phyloP scores from a whole-genome alignment of 352 stramenopile species.

The Pythium guiyangense region DNA sequence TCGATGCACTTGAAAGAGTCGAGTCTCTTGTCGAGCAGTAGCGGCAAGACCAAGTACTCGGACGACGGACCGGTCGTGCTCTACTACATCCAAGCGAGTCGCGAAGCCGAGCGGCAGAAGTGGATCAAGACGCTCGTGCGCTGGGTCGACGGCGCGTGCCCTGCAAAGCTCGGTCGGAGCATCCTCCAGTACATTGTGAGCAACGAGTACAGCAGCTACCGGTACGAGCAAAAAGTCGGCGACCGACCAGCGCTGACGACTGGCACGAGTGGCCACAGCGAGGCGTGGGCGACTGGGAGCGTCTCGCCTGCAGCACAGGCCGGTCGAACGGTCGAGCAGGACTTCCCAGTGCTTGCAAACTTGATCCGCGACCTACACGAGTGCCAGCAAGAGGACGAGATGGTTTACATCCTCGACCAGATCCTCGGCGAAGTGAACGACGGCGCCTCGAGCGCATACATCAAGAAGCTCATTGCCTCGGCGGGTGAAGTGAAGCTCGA shows the following conservation, averaged over 20 bases:
- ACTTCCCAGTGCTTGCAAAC: constrained; percentile 68
- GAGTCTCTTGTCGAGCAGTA: constrained; percentile 26
- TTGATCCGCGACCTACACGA: constrained; percentile 76
- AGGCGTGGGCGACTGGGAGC: neutral
- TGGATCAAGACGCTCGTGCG: constrained; percentile 69
- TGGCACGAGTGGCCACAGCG: constrained; percentile 8
- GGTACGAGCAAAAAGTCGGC: constrained; percentile 59
- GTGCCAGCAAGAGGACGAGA: constrained; percentile 65
- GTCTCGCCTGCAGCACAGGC: constrained; percentile 47
- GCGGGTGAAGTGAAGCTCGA: constrained; percentile 76
- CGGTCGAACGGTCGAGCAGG: constrained; percentile 56
- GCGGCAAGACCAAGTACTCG: constrained; percentile 4
- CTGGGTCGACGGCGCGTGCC: constrained; percentile 64
- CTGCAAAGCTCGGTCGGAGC: constrained; percentile 42
- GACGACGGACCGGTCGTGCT: constrained; percentile 51
- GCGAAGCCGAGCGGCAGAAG: constrained; percentile 58
- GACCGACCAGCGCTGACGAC: constrained; percentile 13
- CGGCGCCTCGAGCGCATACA: constrained; percentile 44
- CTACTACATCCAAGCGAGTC: constrained; percentile 64
- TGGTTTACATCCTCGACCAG: constrained; percentile 85
- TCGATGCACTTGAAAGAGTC: constrained; percentile 46
- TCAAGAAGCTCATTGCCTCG: constrained; percentile 73
- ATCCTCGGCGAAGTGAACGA: constrained; percentile 74
- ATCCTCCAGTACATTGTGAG: constrained; percentile 76
- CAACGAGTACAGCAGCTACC: constrained; percentile 60